Percentiles rank a stretch among this genome's conserved stretches.
Evolutionary conservation across 495 filamentous ascomycete species (phyloP).

Genomic region (Aspergillus ostianus): DNA sequence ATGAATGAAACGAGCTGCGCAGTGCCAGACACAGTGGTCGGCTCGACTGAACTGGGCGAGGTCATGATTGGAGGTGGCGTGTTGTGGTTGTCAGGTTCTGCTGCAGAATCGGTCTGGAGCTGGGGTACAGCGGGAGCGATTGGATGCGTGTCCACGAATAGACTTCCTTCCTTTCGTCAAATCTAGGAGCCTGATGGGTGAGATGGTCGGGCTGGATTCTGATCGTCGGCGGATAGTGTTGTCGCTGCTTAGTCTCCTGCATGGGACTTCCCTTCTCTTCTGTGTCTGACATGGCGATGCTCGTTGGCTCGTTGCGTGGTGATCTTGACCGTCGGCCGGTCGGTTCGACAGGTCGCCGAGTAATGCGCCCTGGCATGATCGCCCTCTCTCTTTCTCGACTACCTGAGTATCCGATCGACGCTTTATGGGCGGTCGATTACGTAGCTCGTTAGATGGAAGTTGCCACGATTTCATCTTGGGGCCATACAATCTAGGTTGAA

Average conservation of each 20-base stretch:
- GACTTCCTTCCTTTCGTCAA: neutral
- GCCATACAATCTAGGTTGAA: neutral
- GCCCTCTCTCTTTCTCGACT: neutral
- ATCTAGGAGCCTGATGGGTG: too few relatives aligned
- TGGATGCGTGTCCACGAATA: neutral
- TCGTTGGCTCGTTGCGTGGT: neutral
- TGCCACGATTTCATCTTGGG: too few relatives aligned
- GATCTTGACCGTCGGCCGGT: neutral
- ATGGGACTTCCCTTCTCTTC: neutral
- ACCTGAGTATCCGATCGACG: neutral
- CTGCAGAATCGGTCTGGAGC: slow-evolving; percentile 1
- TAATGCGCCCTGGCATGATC: neutral
- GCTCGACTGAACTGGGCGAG: neutral
- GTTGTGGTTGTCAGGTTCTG: slow-evolving; percentile 1
- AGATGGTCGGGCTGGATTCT: too few relatives aligned
- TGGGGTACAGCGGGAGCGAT: neutral
- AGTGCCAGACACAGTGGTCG: neutral
- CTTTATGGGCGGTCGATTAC: neutral
- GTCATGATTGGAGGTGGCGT: slow-evolving; percentile 4
- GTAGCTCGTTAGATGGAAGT: neutral
- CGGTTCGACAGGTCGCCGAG: neutral
- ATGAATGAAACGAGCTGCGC: slow-evolving; percentile 1
- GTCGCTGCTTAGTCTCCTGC: neutral
- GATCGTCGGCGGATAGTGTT: neutral
- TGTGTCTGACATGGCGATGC: neutral